Evolutionary conservation across 2,329 filamentous ascomycete genomes (phyloP).

Genomic region (Mycogone perniciosa): DNA sequence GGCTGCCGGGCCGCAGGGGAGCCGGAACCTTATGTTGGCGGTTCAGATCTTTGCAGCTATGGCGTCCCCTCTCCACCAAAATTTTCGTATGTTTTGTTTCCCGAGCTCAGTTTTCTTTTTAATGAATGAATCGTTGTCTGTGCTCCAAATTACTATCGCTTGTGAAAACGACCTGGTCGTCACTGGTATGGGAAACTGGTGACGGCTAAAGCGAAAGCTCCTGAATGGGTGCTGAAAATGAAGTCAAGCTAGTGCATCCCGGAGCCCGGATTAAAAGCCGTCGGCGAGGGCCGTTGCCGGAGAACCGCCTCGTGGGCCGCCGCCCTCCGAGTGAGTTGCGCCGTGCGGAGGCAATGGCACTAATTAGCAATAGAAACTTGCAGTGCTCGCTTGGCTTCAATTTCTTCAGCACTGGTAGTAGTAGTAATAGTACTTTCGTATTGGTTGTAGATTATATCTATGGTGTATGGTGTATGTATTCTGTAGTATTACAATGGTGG

Average conservation of each 20-base stretch:
- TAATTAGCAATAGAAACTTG: conserved; percentile 9
- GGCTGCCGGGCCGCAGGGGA: background rate
- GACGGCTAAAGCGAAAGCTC: too few relatives aligned
- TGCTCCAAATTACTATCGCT: too few relatives aligned
- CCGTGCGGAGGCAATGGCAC: conserved; percentile 1
- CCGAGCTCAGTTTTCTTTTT: background rate
- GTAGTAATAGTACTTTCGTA: too few relatives aligned
- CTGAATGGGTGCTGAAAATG: too few relatives aligned
- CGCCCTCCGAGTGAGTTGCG: conserved; percentile 5
- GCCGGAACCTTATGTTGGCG: background rate
- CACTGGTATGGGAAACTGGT: too few relatives aligned
- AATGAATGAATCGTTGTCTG: too few relatives aligned
- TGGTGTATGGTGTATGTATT: too few relatives aligned
- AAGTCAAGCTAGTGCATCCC: background rate
- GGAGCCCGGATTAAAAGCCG: background rate
- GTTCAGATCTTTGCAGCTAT: background rate
- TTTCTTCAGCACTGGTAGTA: too few relatives aligned
- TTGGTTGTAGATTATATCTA: too few relatives aligned
- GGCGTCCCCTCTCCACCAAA: background rate
- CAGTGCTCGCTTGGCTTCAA: too few relatives aligned
- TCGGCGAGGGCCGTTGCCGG: background rate
- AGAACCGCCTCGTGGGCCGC: conserved; percentile 4
- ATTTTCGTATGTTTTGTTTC: conserved; percentile 1
- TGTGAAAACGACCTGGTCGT: too few relatives aligned
- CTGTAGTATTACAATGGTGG: too few relatives aligned